Conservation (phyloP, 257 asterid species). For the Verbascum thapsus region DNA sequence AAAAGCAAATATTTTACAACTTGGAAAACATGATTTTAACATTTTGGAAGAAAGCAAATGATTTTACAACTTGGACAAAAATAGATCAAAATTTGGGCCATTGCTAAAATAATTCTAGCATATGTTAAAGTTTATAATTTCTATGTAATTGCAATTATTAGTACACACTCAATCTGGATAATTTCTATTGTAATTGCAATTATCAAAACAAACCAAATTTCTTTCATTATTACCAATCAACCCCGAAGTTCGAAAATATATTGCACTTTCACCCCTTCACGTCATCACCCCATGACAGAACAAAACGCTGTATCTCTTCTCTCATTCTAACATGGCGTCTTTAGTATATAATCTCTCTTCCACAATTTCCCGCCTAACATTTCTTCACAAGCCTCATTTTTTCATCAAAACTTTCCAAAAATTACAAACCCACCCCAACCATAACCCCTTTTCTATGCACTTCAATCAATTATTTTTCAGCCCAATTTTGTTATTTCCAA, state of each 20-base stretch:
- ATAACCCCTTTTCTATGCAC: constrained; percentile 23
- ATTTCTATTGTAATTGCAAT: too few relatives aligned
- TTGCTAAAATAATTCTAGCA: not conserved
- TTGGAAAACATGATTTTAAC: too few relatives aligned
- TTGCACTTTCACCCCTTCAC: constrained; percentile 35
- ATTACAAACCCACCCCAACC: constrained; percentile 23
- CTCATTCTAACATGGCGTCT: constrained; percentile 47
- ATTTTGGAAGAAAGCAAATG: too few relatives aligned
- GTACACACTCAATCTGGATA: too few relatives aligned
- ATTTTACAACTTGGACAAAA: too few relatives aligned
- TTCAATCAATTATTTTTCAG: constrained; percentile 30
- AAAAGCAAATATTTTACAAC: too few relatives aligned
- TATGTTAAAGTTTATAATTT: too few relatives aligned
- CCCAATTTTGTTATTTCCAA: constrained; percentile 33
- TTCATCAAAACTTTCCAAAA: constrained; percentile 30
- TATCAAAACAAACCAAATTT: not conserved
- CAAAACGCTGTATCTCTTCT: constrained; percentile 1
- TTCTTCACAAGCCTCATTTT: constrained; percentile 39
- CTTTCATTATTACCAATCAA: constrained; percentile 3
- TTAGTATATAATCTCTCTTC: constrained; percentile 39
- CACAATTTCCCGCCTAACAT: constrained; percentile 49
- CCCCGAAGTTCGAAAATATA: not conserved
- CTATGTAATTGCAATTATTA: too few relatives aligned
- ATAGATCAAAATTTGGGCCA: not conserved
- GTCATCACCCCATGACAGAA: not conserved